Conservation (phyloP, 257 asterid species). For the Vinca minor region DNA sequence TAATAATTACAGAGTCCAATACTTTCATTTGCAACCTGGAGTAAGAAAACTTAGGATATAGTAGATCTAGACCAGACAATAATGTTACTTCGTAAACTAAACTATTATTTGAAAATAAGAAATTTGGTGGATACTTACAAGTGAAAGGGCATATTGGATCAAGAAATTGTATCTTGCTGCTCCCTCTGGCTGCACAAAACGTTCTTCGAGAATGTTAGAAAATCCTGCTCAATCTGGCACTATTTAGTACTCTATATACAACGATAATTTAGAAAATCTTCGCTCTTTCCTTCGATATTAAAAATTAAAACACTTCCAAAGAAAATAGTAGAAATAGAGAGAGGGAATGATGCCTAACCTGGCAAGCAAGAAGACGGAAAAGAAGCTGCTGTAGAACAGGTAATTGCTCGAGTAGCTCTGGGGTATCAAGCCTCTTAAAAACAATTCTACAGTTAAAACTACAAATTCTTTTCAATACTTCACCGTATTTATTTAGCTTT, state of each 20-base stretch:
- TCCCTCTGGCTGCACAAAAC: slow-evolving; percentile 49
- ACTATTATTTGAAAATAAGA: slow-evolving; percentile 2
- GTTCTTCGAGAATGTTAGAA: not conserved
- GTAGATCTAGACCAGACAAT: slow-evolving; percentile 15
- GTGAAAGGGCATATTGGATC: slow-evolving; percentile 63
- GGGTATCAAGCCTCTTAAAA: slow-evolving; percentile 36
- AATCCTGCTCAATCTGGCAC: not conserved
- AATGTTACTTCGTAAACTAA: not conserved
- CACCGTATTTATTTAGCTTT: not conserved
- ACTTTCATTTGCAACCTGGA: slow-evolving; percentile 74
- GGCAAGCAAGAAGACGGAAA: slow-evolving; percentile 61
- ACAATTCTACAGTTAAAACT: not conserved
- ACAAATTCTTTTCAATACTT: not conserved
- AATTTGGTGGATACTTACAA: slow-evolving; percentile 39
- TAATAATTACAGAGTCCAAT: slow-evolving; percentile 65
- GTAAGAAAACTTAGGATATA: slow-evolving; percentile 16
- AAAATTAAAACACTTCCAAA: not conserved
- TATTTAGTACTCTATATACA: not conserved
- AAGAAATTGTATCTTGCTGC: slow-evolving; percentile 55
- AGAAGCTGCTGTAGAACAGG: slow-evolving; percentile 67
- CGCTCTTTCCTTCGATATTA: not conserved
- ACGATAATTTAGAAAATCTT: not conserved
- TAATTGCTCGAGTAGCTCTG: slow-evolving; percentile 53
- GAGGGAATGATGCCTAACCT: slow-evolving; percentile 31
- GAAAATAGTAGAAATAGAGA: not conserved